Evolutionary conservation across 177 flowering plant genomes (phyloP).

Genomic region (Telopea speciosissima): DNA sequence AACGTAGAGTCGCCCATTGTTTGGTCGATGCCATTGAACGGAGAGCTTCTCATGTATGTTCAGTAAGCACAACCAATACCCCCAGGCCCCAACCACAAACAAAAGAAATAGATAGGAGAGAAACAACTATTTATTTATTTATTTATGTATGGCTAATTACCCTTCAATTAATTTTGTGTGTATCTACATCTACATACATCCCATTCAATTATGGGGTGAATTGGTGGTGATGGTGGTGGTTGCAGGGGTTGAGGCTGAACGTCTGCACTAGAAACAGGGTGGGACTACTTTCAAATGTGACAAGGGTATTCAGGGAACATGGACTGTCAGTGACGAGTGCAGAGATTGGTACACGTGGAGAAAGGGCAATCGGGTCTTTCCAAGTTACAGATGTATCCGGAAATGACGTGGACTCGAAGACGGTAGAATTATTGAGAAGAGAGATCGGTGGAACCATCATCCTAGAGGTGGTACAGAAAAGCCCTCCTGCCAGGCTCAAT

Average conservation of each 20-base stretch:
- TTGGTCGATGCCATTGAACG: slow-evolving; percentile 78
- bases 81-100: too few species aligned
- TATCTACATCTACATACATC: too few species aligned
- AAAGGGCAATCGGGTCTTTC: slow-evolving; percentile 57
- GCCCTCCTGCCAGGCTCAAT: slow-evolving; percentile 18
- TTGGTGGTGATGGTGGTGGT: too few species aligned
- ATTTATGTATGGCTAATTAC: too few species aligned
- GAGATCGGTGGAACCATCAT: slow-evolving; percentile 54
- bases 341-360: slow-evolving; percentile 52
- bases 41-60: slow-evolving; percentile 66
- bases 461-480: slow-evolving; percentile 27
- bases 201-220: too few species aligned
- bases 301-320: slow-evolving; percentile 70
- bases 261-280: slow-evolving; percentile 45
- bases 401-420: slow-evolving; percentile 30
- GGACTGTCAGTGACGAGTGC: slow-evolving; percentile 63
- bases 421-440: slow-evolving; percentile 38
- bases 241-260: slow-evolving; percentile 78
- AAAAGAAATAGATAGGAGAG: too few species aligned
- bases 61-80: too few species aligned
- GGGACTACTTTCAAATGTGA: slow-evolving; percentile 69
- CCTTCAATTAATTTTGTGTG: too few species aligned
- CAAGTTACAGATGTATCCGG: slow-evolving; percentile 65
- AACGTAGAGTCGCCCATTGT: slow-evolving; percentile 43
- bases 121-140: too few species aligned